phyloP scores from a whole-genome alignment of 2,329 filamentous ascomycete genomes.

The Ceratocystis eucalypticola region DNA sequence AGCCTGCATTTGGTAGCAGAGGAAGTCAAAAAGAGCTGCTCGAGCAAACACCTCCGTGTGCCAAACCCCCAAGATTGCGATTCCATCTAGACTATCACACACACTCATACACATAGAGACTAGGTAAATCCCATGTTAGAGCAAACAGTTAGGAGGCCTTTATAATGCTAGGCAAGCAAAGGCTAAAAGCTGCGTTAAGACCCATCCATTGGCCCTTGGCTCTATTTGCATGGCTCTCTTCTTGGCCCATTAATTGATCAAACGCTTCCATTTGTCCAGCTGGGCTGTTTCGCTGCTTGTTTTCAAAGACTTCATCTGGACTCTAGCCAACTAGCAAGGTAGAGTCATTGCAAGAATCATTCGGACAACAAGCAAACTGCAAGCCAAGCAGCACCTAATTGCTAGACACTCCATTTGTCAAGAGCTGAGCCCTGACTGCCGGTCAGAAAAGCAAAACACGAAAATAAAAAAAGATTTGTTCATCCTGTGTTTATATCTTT shows the following conservation, averaged over 20 bases:
- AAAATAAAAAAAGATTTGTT: not conserved
- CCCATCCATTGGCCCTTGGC: not conserved
- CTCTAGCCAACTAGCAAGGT: not conserved
- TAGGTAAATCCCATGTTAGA: not conserved
- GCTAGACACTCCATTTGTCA: not conserved
- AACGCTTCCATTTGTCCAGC: not conserved
- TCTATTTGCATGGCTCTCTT: not conserved
- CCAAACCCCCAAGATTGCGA: not conserved
- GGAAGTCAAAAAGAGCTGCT: not conserved
- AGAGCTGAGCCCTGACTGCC: not conserved
- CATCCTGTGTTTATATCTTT: not conserved
- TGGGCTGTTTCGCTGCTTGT: not conserved
- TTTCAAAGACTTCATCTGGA: not conserved
- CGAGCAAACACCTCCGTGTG: not conserved
- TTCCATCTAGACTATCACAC: not conserved
- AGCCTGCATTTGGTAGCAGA: not conserved
- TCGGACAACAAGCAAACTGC: not conserved
- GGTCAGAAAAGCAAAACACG: not conserved
- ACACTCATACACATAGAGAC: not conserved
- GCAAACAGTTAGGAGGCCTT: not conserved
- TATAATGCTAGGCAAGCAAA: not conserved
- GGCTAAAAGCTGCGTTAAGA: not conserved
- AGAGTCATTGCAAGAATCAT: not conserved
- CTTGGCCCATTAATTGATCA: not conserved
- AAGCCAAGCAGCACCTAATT: not conserved